Evolutionary conservation across 2,329 filamentous ascomycete genomes (phyloP), one percentile per base, ranked within the genome.

Genomic region (Colletotrichum truncatum): DNA sequence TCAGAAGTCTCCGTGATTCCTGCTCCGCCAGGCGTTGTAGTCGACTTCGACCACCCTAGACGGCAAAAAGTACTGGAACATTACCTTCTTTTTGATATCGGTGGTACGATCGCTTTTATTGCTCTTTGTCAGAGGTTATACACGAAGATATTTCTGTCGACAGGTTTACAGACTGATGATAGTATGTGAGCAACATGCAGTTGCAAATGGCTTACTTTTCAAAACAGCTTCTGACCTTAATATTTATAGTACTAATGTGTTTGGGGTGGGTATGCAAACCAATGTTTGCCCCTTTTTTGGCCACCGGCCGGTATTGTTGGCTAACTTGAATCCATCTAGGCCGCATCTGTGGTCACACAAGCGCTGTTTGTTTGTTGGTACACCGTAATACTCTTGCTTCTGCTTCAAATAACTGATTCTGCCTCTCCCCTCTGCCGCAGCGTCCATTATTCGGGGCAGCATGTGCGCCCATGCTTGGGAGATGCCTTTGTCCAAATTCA

Each of bases 61-160:
- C 64, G 63, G 14, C 68, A 64, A 11, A 61, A 66, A 9, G 68
- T 69, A 12, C 21, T 66, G 8, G 69, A 70, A 41, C 69, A 71
- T 53, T 72, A 72, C 45, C 52, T 68, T 6, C 39, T 72, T 6
- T 69, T 68, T 21, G 71, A 65, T 11, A 43, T 71, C n/a, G 55
- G 66, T 11, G 68, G 67, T 5, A 38, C 53, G 1, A 57, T 73
- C 7, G 68, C 71, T 2, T 51, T 66, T 1, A 25, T 71, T 4
- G 58, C 67, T 4, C 14, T 73, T 4, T 30, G 46, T 6, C 71
- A 73, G 46, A 54, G 71, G 11, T 61, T 70, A 3, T 73, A 72
- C 53, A 76, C 74, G 6, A 76, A 75, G 59, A 46, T 75, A 1
- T 74, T 56, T n/a, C 46, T 72, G 6, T 64, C 69, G 2, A 69